Base-by-base conservation (phyloP, 2,329 filamentous ascomycete genomes). In the Penicillium sp. region DNA sequence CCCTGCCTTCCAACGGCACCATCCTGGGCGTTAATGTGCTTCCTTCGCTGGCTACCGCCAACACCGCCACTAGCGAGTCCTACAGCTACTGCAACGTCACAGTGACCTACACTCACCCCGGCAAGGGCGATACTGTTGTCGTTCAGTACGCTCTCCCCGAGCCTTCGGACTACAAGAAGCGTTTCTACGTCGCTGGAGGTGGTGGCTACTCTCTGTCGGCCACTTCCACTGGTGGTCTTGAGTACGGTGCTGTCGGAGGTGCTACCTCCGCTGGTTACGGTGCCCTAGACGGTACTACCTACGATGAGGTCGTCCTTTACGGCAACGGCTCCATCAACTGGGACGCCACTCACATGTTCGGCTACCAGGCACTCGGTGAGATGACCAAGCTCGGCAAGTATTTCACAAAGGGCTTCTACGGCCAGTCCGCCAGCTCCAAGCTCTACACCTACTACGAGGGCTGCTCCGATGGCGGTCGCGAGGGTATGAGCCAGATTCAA, bases 401-500 rank as follows among this genome's bases (percentile, higher is more conserved):
- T 45, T 70, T 80, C 29, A 73, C 79, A 5, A 71, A 70, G 35
- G 73, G 71, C 10, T 74, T 81, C 65, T 81, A 78, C 64, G 69
- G 67, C 39, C 51, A 66, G 47, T 55, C 60, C n/a, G 51, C 57
- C 35, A 53, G 53, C 37, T 49, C 58, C 24, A 73, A 70, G 57
- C 19, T 73, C 48, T 73, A 73, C 53, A 71, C 80, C 5, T 84
- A 84, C 70, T 84, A 80, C 61, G 76, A 82, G 59, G 82, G 80
- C 3, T 84, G 82, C 67, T 83, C 80, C 13, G 81, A 84, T 51
- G 82, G 82, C 21, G 82, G 80, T 1, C 75, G 81, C 43, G 78
- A 83, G 68, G 81, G 79, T n/a, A 77, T 77, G 76, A 77, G 73
- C 55, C 81, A 83, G 66, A 71, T 81, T 1, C 82, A 84, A 65